phyloP scores from a whole-genome alignment of 345 rosid species.

The Turritis glabra region DNA sequence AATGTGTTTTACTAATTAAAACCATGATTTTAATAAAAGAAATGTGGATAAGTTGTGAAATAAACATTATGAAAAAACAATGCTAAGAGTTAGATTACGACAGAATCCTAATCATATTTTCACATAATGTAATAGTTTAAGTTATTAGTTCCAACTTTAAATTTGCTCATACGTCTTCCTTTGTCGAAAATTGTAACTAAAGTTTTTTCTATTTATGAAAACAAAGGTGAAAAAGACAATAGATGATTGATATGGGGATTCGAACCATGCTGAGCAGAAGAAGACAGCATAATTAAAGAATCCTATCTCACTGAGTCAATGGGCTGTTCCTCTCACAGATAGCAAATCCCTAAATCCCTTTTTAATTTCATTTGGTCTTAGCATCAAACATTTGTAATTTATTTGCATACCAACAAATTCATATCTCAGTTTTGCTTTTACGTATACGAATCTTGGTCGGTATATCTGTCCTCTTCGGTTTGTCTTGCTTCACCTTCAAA shows the following conservation, averaged over 20 bases:
- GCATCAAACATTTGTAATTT: constrained; percentile 12
- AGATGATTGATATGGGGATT: constrained; percentile 33
- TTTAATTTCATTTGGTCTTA: constrained; percentile 9
- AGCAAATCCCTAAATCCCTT: constrained; percentile 22
- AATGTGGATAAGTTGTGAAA: neutral
- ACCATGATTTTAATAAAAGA: neutral
- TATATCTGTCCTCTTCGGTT: constrained; percentile 28
- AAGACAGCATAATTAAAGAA: constrained; percentile 30
- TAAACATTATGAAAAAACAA: neutral
- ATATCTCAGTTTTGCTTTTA: constrained; percentile 39
- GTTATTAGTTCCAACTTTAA: neutral
- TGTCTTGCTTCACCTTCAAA: constrained; percentile 10
- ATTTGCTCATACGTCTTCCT: neutral
- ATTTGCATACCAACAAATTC: constrained; percentile 35
- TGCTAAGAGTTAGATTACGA: neutral
- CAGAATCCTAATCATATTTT: neutral
- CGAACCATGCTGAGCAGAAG: constrained; percentile 32
- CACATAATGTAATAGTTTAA: neutral
- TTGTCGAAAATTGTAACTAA: neutral
- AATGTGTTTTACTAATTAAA: neutral
- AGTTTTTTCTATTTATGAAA: constrained; percentile 19
- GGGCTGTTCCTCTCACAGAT: constrained; percentile 31
- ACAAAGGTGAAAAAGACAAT: constrained; percentile 38
- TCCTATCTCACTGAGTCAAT: constrained; percentile 37
- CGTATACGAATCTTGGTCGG: constrained; percentile 40